A percentile compares a stretch with the other conserved stretches of the same genome.
These are phyloP conservation scores for Knufia petricola DNA, from an alignment of 2,329 filamentous ascomycete species.

Conservation along the genomic window DNA sequence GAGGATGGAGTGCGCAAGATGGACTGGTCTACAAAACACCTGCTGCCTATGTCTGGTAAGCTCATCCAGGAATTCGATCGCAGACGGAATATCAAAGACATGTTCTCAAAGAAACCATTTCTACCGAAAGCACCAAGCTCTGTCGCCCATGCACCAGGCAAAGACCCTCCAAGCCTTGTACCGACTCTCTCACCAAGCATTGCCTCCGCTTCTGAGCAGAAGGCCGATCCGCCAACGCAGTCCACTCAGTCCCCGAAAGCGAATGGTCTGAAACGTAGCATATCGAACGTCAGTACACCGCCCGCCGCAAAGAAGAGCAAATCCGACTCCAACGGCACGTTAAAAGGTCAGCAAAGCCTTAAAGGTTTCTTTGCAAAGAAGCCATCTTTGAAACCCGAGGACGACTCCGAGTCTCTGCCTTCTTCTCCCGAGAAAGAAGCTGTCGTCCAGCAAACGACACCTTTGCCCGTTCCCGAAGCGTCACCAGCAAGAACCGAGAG, in stretches of 20 bases:
- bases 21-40: conserved; percentile 57
- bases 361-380: conserved; percentile 72
- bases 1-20: conserved; percentile 53
- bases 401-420: not conserved
- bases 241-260: conserved; percentile 15
- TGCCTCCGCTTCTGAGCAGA: not conserved
- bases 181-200: not conserved
- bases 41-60: conserved; percentile 67
- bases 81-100: conserved; percentile 77
- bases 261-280: conserved; percentile 32
- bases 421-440: conserved; percentile 9
- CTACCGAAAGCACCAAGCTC: conserved; percentile 13
- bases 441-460: not conserved
- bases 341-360: conserved; percentile 52
- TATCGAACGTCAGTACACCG: conserved; percentile 24
- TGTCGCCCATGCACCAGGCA: not conserved
- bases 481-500: conserved; percentile 11
- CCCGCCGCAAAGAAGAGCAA: conserved; percentile 44
- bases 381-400: conserved; percentile 15
- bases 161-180: not conserved
- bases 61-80: conserved; percentile 81
- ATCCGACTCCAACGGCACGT: conserved; percentile 23
- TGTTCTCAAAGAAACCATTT: conserved; percentile 62
- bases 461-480: not conserved
- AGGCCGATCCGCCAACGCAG: not conserved